Base-by-base conservation (phyloP, 2,329 filamentous ascomycete genomes). In the Colletotrichum godetiae region DNA sequence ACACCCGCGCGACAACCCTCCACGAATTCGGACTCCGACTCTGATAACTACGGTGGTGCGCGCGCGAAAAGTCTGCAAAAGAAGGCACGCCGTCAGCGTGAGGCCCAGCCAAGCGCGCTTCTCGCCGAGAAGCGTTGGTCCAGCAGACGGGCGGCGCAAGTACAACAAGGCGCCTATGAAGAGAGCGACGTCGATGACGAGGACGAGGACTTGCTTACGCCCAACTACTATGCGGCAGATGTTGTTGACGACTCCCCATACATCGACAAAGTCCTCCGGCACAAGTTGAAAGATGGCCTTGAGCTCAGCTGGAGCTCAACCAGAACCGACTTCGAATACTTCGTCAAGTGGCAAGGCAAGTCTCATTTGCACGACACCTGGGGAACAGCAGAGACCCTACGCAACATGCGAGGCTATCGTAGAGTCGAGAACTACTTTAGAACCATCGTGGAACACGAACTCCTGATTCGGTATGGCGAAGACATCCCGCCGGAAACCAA, bases 341-440 rank as follows among this genome's bases (percentile, higher is more conserved):
- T 92, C 83, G 95, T 99, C 83, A 99, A 99, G 85, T 99, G 97
- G 97, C 94, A 98, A 83, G 94, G 93, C 76, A 94, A 95, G 83
- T 97, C 97, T 12, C 95, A 99, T 81, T 92, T 97, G 77, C 97
- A 99, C 85, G 94, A 97, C 69, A 97, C 95, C 0, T 99, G 97
- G 96, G 95, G 98, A 82, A 92, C 92, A 0, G 92, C 92, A 72
- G 92, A 94, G 68, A 89, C 87, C 24, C 89, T 98, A 33, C 88
- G 91, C 29, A 90, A 92, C n/a, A 93, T 92, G 80, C 94, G 94
- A 75, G 96, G 97, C 74, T 92, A 93, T 76, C 94, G 95, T 61
- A 95, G 95, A 72, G 88, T 99, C 8, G 97, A 98, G 80, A 99
- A 99, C 81, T 99, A 98, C 85, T 95, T 94, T 83, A 92, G 92